phyloP scores from a whole-genome alignment of 306 rosid species.

The Malus orientalis region DNA sequence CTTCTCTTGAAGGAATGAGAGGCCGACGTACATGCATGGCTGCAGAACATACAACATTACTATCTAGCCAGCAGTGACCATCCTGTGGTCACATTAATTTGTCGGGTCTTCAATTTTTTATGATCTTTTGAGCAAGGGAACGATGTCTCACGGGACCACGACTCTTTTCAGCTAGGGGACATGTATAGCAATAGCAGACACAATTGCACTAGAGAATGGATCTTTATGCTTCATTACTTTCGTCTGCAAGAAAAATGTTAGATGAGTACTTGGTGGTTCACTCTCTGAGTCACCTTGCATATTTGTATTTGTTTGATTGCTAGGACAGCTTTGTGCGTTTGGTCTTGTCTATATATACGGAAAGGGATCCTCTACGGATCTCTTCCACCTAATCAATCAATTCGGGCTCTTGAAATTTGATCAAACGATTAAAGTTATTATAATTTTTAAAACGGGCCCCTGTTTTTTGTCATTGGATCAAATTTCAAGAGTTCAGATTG shows the following conservation, averaged over 20 bases:
- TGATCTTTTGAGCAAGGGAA: background rate
- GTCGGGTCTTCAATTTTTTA: background rate
- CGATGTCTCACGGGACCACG: background rate
- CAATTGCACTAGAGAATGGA: background rate
- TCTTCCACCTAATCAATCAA: too few species aligned
- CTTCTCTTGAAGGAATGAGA: background rate
- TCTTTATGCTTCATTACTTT: background rate
- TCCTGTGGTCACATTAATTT: slow-evolving; percentile 5
- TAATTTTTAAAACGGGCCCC: too few species aligned
- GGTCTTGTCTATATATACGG: too few species aligned
- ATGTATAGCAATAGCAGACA: background rate
- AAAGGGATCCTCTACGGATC: too few species aligned
- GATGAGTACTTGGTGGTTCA: background rate
- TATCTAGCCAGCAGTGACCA: too few species aligned
- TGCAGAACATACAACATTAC: too few species aligned
- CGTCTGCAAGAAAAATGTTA: background rate
- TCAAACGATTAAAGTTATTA: too few species aligned
- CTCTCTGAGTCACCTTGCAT: background rate
- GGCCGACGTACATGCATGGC: too few species aligned
- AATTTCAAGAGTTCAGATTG: too few species aligned
- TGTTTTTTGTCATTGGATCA: too few species aligned
- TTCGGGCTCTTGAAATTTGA: too few species aligned
- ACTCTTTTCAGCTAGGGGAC: background rate
- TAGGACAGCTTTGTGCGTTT: background rate
- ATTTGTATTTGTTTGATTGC: background rate